A percentile compares a stretch with the other conserved stretches of the same genome.
phyloP scores from a whole-genome alignment of 441 rosid species.

The Gossypium lobatum region DNA sequence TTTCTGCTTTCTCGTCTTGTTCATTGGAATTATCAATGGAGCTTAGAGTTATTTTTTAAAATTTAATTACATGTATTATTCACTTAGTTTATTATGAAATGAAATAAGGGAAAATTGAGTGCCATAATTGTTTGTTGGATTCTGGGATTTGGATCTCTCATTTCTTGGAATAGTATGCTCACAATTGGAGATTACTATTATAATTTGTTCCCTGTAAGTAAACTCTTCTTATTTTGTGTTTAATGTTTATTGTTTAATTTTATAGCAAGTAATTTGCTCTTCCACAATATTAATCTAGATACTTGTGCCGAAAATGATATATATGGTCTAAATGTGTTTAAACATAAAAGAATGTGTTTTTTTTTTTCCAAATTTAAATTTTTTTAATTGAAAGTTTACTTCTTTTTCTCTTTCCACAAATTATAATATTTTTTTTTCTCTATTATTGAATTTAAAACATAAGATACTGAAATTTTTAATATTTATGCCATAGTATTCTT shows the following conservation, averaged over 20 bases:
- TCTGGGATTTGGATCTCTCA: slow-evolving; percentile 69
- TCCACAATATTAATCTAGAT: background rate
- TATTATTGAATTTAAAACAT: too few relatives aligned
- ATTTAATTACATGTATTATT: background rate
- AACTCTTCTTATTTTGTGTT: background rate
- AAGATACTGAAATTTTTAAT: too few relatives aligned
- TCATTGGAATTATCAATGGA: background rate
- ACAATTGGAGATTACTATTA: slow-evolving; percentile 76
- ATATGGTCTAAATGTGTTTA: too few relatives aligned
- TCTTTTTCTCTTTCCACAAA: too few relatives aligned
- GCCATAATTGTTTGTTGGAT: slow-evolving; percentile 57
- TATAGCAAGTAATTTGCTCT: background rate
- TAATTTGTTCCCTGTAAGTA: slow-evolving; percentile 44
- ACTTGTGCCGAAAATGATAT: too few relatives aligned
- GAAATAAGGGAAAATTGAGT: slow-evolving; percentile 48
- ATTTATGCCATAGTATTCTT: too few relatives aligned
- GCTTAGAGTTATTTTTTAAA: background rate
- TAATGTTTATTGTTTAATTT: background rate
- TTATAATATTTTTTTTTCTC: too few relatives aligned
- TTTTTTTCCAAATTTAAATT: too few relatives aligned
- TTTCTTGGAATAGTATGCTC: slow-evolving; percentile 76
- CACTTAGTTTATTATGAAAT: background rate
- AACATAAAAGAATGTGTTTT: too few relatives aligned
- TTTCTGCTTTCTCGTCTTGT: slow-evolving; percentile 17
- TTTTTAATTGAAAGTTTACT: too few relatives aligned